phyloP scores from a whole-genome alignment of 768 basidiomycete genomes.

The Auriculariales sp. region DNA sequence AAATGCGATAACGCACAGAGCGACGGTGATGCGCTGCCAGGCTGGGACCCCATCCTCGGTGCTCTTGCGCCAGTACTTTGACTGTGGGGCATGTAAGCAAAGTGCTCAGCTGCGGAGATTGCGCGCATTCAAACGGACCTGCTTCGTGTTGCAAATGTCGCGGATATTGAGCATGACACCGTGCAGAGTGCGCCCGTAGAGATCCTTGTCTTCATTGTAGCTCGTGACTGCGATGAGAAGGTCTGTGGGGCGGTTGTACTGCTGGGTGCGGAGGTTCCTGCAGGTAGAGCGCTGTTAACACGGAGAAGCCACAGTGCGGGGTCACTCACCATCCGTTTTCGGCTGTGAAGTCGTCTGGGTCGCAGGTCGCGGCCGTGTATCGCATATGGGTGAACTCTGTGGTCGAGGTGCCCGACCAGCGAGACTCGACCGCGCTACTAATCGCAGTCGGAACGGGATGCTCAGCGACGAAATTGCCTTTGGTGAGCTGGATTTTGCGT shows the following conservation, averaged over 20 bases:
- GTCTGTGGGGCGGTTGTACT: conserved; percentile 84
- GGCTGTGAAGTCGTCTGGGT: conserved; percentile 77
- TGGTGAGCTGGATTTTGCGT: conserved; percentile 85
- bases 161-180: conserved; percentile 97
- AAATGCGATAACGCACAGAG: too few relatives aligned
- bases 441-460: conserved; percentile 80
- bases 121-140: too few relatives aligned
- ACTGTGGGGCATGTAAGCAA: too few relatives aligned
- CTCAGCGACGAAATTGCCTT: conserved; percentile 86
- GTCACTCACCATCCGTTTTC: conserved; percentile 74
- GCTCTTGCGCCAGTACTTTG: conserved; percentile 75
- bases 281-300: neutral
- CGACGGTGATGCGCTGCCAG: conserved; percentile 87
- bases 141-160: conserved; percentile 90
- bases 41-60: conserved; percentile 74
- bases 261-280: conserved; percentile 68
- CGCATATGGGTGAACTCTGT: conserved; percentile 98
- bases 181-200: conserved; percentile 85
- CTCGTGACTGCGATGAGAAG: conserved; percentile 88
- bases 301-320: neutral
- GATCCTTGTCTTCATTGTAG: conserved; percentile 84
- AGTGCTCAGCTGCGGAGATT: too few relatives aligned
- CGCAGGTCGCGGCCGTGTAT: conserved; percentile 83
- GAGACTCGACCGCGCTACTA: conserved; percentile 64
- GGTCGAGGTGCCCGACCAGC: conserved; percentile 54